Evolutionary conservation across 441 rosid species (phyloP).

Genomic region (Erodium chrysanthum): DNA sequence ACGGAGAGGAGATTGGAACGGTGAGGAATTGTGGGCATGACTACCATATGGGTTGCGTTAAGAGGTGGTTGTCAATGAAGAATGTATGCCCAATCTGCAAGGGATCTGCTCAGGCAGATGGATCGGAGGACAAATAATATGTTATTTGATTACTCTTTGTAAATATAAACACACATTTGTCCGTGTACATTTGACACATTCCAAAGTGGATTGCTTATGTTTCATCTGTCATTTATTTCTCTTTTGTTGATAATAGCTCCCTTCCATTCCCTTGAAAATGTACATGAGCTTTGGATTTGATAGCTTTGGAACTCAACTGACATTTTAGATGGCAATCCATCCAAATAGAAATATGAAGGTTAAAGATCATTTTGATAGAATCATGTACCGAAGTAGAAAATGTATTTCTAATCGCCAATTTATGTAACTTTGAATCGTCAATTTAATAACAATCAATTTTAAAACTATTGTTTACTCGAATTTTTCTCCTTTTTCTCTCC

Average conservation of each 20-base stretch:
- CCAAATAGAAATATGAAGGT: too few species aligned
- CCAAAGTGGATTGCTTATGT: conserved; percentile 2
- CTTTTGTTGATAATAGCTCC: neutral
- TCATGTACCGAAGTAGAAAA: too few species aligned
- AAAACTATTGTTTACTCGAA: too few species aligned
- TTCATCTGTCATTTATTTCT: neutral
- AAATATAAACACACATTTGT: neutral
- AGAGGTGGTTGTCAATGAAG: conserved; percentile 11
- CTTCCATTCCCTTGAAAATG: neutral
- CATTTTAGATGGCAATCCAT: too few species aligned
- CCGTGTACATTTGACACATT: neutral
- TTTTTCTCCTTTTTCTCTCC: too few species aligned
- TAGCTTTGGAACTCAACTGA: neutral
- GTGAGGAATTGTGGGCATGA: conserved; percentile 13
- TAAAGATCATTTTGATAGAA: too few species aligned
- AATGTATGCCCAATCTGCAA: conserved; percentile 13
- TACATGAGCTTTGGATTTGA: neutral
- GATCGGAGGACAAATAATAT: neutral
- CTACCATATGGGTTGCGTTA: conserved; percentile 1
- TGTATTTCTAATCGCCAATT: too few species aligned
- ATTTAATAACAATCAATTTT: too few species aligned
- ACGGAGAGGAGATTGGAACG: conserved; percentile 19
- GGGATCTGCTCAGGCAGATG: conserved; percentile 6
- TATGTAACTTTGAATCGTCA: too few species aligned
- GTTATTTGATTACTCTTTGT: neutral